Base-by-base conservation (phyloP, 2,329 filamentous ascomycete genomes). In the Sporothrix sp. region DNA sequence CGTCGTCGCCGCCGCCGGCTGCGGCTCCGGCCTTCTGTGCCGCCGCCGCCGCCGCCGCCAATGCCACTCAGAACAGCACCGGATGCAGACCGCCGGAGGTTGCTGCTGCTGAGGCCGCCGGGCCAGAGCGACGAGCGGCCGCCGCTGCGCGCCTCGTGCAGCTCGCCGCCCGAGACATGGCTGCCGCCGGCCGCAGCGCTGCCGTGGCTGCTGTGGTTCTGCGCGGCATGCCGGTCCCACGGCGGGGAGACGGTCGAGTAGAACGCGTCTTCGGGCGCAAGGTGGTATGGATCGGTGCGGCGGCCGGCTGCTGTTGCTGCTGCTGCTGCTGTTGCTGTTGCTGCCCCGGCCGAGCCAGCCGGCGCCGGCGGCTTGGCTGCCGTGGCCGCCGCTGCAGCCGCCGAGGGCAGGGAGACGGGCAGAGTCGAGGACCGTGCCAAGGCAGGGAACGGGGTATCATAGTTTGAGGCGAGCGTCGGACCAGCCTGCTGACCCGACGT, bases 211-310 rank as follows among this genome's bases (percentile, higher is more conserved):
- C 20, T 20, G n/a, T 21, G 21, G 33, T 20, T 25, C 13, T 20
- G 33, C 10, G 33, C 32, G 1, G 52, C 52, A 60, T 64, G 52
- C 56, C 65, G 68, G 58, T 66, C 72, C 61, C 79, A 75, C 4
- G 81, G 79, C 33, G 83, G 78, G 2, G 82, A 80, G 14, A 74
- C 65, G 1, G 52, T 39, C 13, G 75, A 69, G 60, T 80, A 76
- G 66, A 87, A 87, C 50, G 87, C 88, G 78, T 95, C 88, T 69
- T 91, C 85, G 14, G 88, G 88, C 4, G 87, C 84, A 37, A 95
- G 81, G 56, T 82, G 82, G 46, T 76, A 82, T 27, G 82, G 81
- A 58, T 82, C 78, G 48, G 73, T 65, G 40, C 73, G 71, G 27
- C 48, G 40, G 28, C n/a, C 46, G n/a, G 52, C 25, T 4, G 30